A percentile compares a stretch with the other conserved stretches of the same genome.
Conservation (phyloP, 2,329 filamentous ascomycete species). For the Sclerotinia trifoliorum region DNA sequence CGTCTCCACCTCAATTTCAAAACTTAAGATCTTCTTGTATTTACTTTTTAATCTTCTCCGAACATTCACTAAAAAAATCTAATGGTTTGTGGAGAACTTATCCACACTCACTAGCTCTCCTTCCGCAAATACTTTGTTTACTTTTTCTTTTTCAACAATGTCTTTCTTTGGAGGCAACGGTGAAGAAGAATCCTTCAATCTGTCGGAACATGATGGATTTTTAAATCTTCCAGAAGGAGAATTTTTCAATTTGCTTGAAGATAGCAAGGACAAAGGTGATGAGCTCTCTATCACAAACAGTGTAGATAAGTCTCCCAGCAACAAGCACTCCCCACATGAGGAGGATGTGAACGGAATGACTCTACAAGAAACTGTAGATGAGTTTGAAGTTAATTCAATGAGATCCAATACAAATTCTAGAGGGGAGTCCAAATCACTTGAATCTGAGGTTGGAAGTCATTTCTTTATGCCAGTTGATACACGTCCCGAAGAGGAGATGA, state of each 20-base stretch:
- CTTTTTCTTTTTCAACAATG: background rate
- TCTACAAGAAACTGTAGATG: background rate
- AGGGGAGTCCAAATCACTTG: background rate
- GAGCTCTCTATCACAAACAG: background rate
- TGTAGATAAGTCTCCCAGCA: background rate
- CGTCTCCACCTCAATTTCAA: background rate
- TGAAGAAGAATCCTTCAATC: background rate
- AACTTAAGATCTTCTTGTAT: background rate
- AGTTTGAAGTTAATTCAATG: background rate
- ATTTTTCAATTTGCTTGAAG: background rate
- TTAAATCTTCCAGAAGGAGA: background rate
- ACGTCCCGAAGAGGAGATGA: background rate
- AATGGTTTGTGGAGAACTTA: too few relatives aligned
- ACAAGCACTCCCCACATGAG: accelerated
- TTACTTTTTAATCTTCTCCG: background rate
- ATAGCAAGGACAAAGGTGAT: background rate
- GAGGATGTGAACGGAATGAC: background rate
- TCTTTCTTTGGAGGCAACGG: background rate
- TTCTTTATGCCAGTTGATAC: background rate
- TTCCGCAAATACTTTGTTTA: background rate
- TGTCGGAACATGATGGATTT: background rate
- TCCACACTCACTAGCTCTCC: background rate
- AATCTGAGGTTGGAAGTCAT: too few relatives aligned
- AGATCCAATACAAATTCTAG: background rate
- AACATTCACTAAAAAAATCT: background rate